phyloP scores from a whole-genome alignment of 2,329 filamentous ascomycete species.

The Moelleriella libera region DNA sequence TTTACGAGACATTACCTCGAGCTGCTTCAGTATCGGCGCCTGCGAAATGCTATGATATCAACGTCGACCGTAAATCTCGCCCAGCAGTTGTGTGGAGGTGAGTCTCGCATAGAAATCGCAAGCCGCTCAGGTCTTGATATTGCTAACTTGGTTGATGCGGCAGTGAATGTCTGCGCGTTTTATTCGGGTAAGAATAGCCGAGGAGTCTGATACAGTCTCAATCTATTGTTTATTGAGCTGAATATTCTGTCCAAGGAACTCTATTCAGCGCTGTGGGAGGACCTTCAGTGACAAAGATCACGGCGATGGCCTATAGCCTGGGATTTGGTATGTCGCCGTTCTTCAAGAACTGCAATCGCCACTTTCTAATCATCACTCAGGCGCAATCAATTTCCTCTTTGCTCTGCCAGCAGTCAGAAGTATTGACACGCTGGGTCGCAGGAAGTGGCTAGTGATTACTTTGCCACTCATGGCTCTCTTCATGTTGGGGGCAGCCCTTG shows the following conservation, averaged over 20 bases:
- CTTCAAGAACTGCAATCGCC: background rate
- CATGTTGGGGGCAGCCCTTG: conserved; percentile 22
- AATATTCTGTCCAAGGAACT: conserved; percentile 6
- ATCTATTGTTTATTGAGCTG: too few relatives aligned
- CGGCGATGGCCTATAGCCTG: conserved; percentile 14
- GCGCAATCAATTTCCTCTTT: conserved; percentile 27
- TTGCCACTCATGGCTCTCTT: conserved; percentile 28
- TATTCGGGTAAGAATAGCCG: conserved; percentile 21
- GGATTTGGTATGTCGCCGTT: conserved; percentile 13
- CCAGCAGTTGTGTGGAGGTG: conserved; percentile 18
- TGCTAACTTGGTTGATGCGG: background rate
- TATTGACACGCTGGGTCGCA: conserved; percentile 22
- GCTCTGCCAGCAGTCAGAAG: conserved; percentile 21
- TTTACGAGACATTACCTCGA: conserved; percentile 14
- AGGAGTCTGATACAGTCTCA: background rate
- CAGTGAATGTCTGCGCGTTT: conserved; percentile 28
- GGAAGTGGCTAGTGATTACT: conserved; percentile 27
- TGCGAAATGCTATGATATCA: conserved; percentile 17
- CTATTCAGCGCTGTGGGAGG: conserved; percentile 11
- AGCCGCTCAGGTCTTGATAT: background rate
- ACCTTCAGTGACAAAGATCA: conserved; percentile 4
- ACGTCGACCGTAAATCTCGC: conserved; percentile 16
- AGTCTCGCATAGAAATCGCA: conserved; percentile 1
- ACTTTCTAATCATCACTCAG: conserved; percentile 4
- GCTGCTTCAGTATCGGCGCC: conserved; percentile 12